Conservation (phyloP, 164 flowering plant species). For the Stephania japonica region DNA sequence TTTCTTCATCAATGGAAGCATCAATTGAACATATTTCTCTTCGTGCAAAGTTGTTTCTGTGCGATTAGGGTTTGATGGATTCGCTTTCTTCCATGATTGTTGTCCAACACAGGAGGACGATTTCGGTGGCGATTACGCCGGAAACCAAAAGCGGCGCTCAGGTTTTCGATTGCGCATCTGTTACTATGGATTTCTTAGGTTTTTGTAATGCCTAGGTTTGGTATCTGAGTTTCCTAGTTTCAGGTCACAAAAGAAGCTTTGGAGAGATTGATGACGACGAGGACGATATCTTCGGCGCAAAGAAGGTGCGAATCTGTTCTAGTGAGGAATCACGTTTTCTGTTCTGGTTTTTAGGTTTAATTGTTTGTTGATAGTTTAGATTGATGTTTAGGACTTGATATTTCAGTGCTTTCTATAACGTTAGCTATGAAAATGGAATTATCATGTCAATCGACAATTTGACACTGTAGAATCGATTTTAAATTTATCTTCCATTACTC, state of each 20-base stretch:
- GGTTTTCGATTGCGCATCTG: slow-evolving; percentile 24
- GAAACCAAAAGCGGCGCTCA: slow-evolving; percentile 35
- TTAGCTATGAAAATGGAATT: background rate
- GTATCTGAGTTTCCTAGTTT: slow-evolving; percentile 4
- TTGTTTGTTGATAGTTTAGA: background rate
- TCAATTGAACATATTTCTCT: background rate
- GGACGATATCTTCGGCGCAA: slow-evolving; percentile 77
- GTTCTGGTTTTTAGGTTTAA: background rate
- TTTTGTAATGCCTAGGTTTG: background rate
- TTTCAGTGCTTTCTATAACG: background rate
- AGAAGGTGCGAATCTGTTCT: slow-evolving; percentile 43
- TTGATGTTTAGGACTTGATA: background rate
- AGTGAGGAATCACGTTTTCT: background rate
- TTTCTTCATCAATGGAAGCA: background rate
- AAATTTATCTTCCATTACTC: background rate
- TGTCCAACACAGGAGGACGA: slow-evolving; percentile 54
- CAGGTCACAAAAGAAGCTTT: slow-evolving; percentile 81
- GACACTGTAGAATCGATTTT: background rate
- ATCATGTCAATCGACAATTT: background rate
- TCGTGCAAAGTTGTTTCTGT: background rate
- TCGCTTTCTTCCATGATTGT: slow-evolving; percentile 1
- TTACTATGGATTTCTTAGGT: background rate
- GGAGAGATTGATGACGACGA: slow-evolving; percentile 97
- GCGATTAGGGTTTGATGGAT: slow-evolving; percentile 5
- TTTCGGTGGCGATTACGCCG: slow-evolving; percentile 81